Evolutionary conservation across 768 basidiomycete genomes (phyloP).

Genomic region (Hygrophorus pudorinus): DNA sequence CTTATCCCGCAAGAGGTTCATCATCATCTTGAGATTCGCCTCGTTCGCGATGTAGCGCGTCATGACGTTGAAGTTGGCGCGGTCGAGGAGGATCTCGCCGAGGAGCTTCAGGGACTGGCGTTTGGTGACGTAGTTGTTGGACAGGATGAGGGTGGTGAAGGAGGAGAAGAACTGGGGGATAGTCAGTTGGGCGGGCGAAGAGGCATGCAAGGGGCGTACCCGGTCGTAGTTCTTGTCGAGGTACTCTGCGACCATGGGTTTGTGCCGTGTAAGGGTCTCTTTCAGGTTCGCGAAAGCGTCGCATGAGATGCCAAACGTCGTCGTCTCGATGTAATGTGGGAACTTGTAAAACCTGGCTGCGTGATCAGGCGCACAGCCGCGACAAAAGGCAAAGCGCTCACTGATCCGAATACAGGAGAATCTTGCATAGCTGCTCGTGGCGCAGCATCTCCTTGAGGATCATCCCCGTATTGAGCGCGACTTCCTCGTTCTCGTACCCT

Average conservation of each 20-base stretch:
- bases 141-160: constrained; percentile 87
- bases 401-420: constrained; percentile 90
- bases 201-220: constrained; percentile 33
- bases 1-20: constrained; percentile 96
- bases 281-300: constrained; percentile 97
- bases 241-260: constrained; percentile 96
- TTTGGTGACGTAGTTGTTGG: constrained; percentile 98
- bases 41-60: constrained; percentile 94
- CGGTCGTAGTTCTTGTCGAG: constrained; percentile 96
- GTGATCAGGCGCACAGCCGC: constrained; percentile 1
- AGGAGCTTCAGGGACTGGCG: constrained; percentile 96
- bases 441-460: constrained; percentile 94
- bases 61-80: constrained; percentile 98
- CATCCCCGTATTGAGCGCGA: constrained; percentile 97
- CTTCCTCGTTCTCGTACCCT: constrained; percentile 92
- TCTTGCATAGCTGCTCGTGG: constrained; percentile 85
- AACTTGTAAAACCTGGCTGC: constrained; percentile 85
- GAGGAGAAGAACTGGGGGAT: constrained; percentile 81
- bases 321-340: constrained; percentile 93
- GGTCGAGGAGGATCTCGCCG: constrained; percentile 94
- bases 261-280: constrained; percentile 94
- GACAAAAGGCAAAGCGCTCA: constrained; percentile 31
- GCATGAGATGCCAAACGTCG: constrained; percentile 96
- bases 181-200: constrained; percentile 5
- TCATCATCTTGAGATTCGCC: constrained; percentile 99